Evolutionary conservation across 2,329 filamentous ascomycete species (phyloP).

Genomic region (Arthrobotrys sinensis): DNA sequence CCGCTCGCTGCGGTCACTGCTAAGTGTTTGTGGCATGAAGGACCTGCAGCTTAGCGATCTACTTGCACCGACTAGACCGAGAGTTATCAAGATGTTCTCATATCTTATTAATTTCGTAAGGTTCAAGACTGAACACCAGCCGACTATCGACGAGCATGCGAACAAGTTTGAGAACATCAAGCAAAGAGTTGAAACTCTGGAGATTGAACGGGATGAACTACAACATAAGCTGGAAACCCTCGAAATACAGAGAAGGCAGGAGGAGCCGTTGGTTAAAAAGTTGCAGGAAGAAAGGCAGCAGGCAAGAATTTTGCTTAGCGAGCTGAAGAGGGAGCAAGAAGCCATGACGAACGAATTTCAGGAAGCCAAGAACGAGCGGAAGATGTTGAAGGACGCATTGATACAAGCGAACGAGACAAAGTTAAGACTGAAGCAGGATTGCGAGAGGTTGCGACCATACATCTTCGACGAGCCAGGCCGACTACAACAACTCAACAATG

Average conservation of each 20-base stretch:
- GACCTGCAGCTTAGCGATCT: conserved; percentile 96
- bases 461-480: conserved; percentile 88
- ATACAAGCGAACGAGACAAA: conserved; percentile 63
- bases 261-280: conserved; percentile 85
- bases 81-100: conserved; percentile 94
- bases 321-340: conserved; percentile 75
- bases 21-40: conserved; percentile 89
- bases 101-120: conserved; percentile 99
- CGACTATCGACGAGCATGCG: conserved; percentile 91
- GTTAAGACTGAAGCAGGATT: conserved; percentile 83
- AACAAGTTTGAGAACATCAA: conserved; percentile 91
- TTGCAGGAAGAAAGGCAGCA: conserved; percentile 84
- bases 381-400: conserved; percentile 51
- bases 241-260: conserved; percentile 83
- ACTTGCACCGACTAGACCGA: conserved; percentile 89
- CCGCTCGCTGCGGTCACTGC: conserved; percentile 81
- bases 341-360: conserved; percentile 72
- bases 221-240: conserved; percentile 85
- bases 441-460: conserved; percentile 90
- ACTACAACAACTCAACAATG: conserved; percentile 84
- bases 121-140: conserved; percentile 87
- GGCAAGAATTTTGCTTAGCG: conserved; percentile 77
- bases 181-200: conserved; percentile 86
- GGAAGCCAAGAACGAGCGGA: conserved; percentile 71
- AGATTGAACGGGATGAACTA: conserved; percentile 88